A percentile compares a stretch with the other conserved stretches of the same genome.
Evolutionary conservation across 768 basidiomycete genomes (phyloP).

Genomic region (Tulasnella sp.): DNA sequence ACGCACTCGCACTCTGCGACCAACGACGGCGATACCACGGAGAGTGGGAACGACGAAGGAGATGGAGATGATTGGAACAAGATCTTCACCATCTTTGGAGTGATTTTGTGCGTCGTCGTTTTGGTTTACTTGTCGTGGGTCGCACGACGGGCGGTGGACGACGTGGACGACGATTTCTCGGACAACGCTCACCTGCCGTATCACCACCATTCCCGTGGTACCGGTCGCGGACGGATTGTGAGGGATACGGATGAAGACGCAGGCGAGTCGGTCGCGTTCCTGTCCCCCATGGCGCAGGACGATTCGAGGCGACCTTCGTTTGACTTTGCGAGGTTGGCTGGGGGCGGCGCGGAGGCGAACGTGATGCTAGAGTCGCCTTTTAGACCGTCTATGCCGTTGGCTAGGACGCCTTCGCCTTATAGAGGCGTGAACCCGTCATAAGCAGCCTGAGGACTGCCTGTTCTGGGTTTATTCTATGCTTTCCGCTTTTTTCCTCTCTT

Average conservation of each 20-base stretch:
- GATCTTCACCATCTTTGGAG: conserved; percentile 60
- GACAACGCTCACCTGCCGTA: neutral
- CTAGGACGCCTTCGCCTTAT: neutral
- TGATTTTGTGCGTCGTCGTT: conserved; percentile 62
- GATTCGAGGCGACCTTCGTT: conserved; percentile 16
- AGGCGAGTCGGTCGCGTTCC: conserved; percentile 38
- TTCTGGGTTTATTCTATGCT: neutral
- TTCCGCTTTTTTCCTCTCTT: neutral
- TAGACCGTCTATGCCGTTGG: neutral
- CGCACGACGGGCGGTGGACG: conserved; percentile 58
- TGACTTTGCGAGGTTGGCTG: conserved; percentile 2
- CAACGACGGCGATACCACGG: conserved; percentile 11
- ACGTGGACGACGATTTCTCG: conserved; percentile 28
- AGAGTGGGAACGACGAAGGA: conserved; percentile 34
- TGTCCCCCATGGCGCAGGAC: conserved; percentile 32
- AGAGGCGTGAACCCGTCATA: neutral
- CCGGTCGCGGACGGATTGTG: conserved; percentile 12
- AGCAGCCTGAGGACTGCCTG: neutral
- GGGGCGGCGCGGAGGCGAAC: neutral
- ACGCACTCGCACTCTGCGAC: conserved; percentile 23
- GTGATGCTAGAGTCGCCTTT: neutral
- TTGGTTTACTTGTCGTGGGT: conserved; percentile 74
- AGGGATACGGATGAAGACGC: conserved; percentile 38
- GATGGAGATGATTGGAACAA: conserved; percentile 37
- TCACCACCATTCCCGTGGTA: neutral